These are phyloP conservation scores for Lasiodiplodia hormozganensis DNA, from an alignment of 2,329 filamentous ascomycete species.

Conservation along the genomic window DNA sequence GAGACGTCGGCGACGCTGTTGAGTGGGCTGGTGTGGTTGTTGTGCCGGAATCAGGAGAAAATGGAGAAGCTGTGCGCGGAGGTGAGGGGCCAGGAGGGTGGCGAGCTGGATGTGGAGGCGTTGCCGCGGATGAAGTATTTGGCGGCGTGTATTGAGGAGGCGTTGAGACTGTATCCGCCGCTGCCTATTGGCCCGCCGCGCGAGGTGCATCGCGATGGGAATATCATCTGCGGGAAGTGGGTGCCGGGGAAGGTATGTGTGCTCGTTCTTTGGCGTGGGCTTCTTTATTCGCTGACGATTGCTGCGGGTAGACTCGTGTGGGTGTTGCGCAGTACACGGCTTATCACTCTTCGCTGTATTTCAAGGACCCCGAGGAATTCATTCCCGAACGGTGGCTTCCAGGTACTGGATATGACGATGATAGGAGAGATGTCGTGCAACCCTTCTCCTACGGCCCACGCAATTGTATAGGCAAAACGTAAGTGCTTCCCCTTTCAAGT, in stretches of 20 bases:
- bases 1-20: constrained; percentile 3
- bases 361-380: constrained; percentile 27
- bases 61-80: constrained; percentile 14
- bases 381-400: constrained; percentile 47
- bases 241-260: constrained; percentile 38
- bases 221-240: constrained; percentile 35
- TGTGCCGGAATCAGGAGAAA: constrained; percentile 26
- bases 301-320: background rate
- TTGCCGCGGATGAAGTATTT: constrained; percentile 7
- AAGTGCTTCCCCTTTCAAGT: background rate
- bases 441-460: constrained; percentile 46
- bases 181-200: constrained; percentile 46
- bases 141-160: constrained; percentile 47
- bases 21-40: constrained; percentile 26
- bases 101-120: constrained; percentile 21
- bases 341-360: constrained; percentile 27
- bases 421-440: constrained; percentile 38
- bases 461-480: constrained; percentile 44
- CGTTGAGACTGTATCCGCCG: constrained; percentile 53
- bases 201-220: constrained; percentile 38
- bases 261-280: constrained; percentile 27
- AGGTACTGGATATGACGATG: constrained; percentile 33
- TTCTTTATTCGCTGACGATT: background rate
- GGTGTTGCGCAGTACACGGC: background rate
- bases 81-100: constrained; percentile 15